These are phyloP conservation scores for Cyclotella atomus DNA, from an alignment of 108 stramenopile species.

Conservation along the genomic window DNA sequence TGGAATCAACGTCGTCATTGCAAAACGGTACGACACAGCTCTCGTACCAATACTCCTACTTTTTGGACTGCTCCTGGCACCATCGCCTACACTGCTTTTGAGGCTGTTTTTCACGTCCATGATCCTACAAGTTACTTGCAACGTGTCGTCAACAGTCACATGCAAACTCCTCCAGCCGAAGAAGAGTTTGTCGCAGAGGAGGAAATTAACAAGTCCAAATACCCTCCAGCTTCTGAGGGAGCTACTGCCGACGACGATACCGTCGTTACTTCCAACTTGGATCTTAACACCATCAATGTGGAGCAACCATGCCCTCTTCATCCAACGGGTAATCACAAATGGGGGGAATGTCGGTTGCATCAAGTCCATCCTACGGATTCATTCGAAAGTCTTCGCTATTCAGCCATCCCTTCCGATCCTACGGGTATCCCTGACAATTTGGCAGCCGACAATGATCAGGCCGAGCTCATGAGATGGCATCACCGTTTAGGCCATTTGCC, in stretches of 20 bases:
- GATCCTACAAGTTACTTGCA: background rate
- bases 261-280: background rate
- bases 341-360: constrained; percentile 6
- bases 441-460: background rate
- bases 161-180: background rate
- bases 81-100: background rate
- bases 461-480: constrained; percentile 14
- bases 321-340: constrained; percentile 1
- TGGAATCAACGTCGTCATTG: constrained; percentile 3
- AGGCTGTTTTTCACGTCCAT: background rate
- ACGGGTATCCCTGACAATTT: background rate
- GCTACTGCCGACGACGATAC: background rate
- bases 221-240: background rate
- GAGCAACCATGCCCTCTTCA: background rate
- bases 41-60: constrained; percentile 6
- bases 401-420: background rate
- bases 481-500: background rate
- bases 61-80: background rate
- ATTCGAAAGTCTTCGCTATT: background rate
- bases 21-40: background rate
- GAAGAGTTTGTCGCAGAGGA: background rate
- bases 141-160: background rate
- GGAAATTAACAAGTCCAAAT: background rate
- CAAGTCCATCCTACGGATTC: no score
- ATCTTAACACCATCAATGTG: background rate